Evolutionary conservation across 495 filamentous ascomycete species (phyloP).

Genomic region (Penicillium samsonianum): DNA sequence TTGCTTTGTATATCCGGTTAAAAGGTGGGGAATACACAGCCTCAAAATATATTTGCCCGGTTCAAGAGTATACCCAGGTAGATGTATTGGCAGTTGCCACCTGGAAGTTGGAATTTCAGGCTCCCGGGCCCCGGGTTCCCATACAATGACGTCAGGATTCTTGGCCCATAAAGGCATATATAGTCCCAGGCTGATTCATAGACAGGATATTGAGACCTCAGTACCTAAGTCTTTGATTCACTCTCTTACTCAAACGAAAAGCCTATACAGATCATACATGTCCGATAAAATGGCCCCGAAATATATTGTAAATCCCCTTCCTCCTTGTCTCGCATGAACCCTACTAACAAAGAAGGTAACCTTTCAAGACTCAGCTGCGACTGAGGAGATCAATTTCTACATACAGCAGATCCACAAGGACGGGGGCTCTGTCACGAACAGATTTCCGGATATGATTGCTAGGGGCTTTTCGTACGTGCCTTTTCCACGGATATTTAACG

Average conservation of each 20-base stretch:
- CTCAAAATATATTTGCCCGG: not conserved
- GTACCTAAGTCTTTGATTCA: too few species aligned
- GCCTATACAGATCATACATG: too few species aligned
- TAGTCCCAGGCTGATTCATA: not conserved
- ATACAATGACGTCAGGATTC: not conserved
- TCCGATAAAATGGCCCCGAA: not conserved
- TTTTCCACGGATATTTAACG: too few species aligned
- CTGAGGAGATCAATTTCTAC: constrained; percentile 8
- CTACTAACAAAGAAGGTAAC: constrained; percentile 4
- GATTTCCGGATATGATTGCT: constrained; percentile 10
- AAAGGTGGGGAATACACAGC: not conserved
- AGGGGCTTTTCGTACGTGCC: constrained; percentile 8
- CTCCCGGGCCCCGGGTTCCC: too few species aligned
- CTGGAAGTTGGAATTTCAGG: too few species aligned
- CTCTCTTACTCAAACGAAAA: too few species aligned
- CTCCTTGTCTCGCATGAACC: not conserved
- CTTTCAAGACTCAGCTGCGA: constrained; percentile 9
- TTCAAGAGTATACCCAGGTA: not conserved
- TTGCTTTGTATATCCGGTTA: not conserved
- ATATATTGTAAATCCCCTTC: constrained; percentile 3
- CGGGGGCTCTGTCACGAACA: not conserved
- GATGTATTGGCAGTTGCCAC: too few species aligned
- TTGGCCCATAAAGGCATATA: not conserved
- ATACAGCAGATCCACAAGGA: constrained; percentile 2
- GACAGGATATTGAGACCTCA: too few species aligned